A percentile compares a stretch with the other conserved stretches of the same genome.
Conservation (phyloP, 2,329 filamentous ascomycete species). For the Aspergillus nomiae region DNA sequence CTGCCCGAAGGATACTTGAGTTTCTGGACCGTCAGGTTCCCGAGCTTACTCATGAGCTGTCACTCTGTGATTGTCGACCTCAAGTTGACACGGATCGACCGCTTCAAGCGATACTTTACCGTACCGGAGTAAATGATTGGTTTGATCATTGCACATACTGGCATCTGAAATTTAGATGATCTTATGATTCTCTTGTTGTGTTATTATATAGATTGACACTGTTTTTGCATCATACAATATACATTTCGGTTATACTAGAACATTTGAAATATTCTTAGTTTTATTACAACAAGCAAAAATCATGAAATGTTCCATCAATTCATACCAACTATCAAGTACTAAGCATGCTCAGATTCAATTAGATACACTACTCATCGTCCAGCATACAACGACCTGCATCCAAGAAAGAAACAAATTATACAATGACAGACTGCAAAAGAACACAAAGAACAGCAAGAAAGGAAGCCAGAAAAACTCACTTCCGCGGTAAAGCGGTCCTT, state of each 20-base stretch:
- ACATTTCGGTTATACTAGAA: neutral
- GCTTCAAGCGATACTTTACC: conserved; percentile 47
- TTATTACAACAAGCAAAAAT: neutral
- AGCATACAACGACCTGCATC: neutral
- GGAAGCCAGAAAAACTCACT: neutral
- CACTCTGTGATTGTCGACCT: conserved; percentile 73
- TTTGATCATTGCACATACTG: neutral
- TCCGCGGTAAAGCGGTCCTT: conserved; percentile 2
- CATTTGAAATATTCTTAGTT: neutral
- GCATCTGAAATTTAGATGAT: neutral
- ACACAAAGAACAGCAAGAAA: neutral
- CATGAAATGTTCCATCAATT: neutral
- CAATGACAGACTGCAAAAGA: neutral
- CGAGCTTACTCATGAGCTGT: conserved; percentile 74
- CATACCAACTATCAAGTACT: neutral
- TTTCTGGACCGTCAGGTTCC: conserved; percentile 83
- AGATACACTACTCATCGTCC: neutral
- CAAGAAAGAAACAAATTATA: neutral
- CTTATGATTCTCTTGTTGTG: neutral
- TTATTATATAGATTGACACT: neutral
- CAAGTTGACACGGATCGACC: conserved; percentile 52
- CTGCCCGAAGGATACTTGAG: conserved; percentile 78
- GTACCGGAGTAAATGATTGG: conserved; percentile 4
- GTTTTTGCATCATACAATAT: neutral
- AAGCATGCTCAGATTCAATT: neutral